These are phyloP conservation scores for Amanita rubescens DNA, from an alignment of 768 basidiomycete species.

Conservation along the genomic window DNA sequence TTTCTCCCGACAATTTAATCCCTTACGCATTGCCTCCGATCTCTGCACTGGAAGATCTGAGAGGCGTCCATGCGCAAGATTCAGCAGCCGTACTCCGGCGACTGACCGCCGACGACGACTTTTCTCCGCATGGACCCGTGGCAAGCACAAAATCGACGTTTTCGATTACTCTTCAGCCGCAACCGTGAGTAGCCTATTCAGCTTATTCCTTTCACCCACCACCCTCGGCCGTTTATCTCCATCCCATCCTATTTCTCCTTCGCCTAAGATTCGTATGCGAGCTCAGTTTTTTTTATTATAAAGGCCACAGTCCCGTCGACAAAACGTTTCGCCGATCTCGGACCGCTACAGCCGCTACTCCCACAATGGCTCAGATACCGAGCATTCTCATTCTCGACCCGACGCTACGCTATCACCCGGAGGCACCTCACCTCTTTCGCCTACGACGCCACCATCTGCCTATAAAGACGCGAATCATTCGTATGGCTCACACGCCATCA, in stretches of 20 bases:
- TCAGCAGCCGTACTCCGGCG: conserved; percentile 62
- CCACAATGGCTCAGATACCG: conserved; percentile 14
- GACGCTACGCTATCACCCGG: conserved; percentile 28
- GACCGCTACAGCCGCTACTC: conserved; percentile 17
- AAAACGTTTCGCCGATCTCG: background rate
- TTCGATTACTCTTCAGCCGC: background rate
- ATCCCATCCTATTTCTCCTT: background rate
- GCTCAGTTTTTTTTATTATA: conserved; percentile 2
- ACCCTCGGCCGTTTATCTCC: conserved; percentile 11
- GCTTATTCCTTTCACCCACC: conserved; percentile 11
- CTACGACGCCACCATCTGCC: conserved; percentile 45
- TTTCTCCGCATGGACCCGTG: conserved; percentile 8
- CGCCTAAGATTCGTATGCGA: background rate
- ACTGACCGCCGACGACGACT: conserved; percentile 48
- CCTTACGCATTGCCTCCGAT: conserved; percentile 61
- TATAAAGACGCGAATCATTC: conserved; percentile 17
- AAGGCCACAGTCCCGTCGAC: background rate
- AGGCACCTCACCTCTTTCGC: conserved; percentile 47
- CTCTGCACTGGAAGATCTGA: conserved; percentile 57
- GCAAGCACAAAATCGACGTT: conserved; percentile 16
- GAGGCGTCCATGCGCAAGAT: conserved; percentile 44
- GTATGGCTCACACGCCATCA: conserved; percentile 4
- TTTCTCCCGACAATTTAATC: background rate
- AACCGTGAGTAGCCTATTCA: conserved; percentile 5
- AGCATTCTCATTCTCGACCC: background rate